Evolutionary conservation across 495 filamentous ascomycete species (phyloP).

Genomic region (Cercophora newfieldiana): DNA sequence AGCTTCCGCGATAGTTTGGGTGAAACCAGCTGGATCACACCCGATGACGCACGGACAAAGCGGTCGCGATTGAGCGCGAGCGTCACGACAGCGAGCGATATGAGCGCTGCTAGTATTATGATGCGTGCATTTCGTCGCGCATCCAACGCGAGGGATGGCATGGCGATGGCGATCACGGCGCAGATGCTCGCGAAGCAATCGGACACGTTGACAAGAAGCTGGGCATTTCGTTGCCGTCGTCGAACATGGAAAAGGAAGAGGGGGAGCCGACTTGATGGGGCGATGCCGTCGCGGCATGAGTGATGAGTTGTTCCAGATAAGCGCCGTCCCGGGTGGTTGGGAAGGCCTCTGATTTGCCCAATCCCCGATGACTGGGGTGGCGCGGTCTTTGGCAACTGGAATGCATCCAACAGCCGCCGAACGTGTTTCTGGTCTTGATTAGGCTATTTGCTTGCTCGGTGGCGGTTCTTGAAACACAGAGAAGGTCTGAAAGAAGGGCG

Average conservation of each 20-base stretch:
- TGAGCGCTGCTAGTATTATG: not conserved
- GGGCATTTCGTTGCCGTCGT: not conserved
- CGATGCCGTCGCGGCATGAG: not conserved
- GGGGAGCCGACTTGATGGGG: not conserved
- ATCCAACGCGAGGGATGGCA: not conserved
- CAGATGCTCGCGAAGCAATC: not conserved
- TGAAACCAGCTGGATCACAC: not conserved
- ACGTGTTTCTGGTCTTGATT: not conserved
- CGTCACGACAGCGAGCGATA: not conserved
- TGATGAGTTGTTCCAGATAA: slow-evolving; percentile 9
- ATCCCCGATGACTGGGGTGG: not conserved
- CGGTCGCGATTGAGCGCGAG: not conserved
- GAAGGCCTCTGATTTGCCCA: not conserved
- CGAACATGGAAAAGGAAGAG: not conserved
- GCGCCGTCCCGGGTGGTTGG: not conserved
- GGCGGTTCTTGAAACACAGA: not conserved
- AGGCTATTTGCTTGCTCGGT: not conserved
- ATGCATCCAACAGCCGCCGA: slow-evolving; percentile 5
- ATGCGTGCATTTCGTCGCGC: not conserved
- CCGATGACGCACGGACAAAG: not conserved
- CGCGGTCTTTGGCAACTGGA: not conserved
- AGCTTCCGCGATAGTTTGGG: not conserved
- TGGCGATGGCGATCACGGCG: not conserved
- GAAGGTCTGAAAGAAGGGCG: not conserved
- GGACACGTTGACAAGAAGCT: not conserved